Base-by-base conservation (phyloP, 2,329 filamentous ascomycete genomes). In the Aureobasidium uvarum region DNA sequence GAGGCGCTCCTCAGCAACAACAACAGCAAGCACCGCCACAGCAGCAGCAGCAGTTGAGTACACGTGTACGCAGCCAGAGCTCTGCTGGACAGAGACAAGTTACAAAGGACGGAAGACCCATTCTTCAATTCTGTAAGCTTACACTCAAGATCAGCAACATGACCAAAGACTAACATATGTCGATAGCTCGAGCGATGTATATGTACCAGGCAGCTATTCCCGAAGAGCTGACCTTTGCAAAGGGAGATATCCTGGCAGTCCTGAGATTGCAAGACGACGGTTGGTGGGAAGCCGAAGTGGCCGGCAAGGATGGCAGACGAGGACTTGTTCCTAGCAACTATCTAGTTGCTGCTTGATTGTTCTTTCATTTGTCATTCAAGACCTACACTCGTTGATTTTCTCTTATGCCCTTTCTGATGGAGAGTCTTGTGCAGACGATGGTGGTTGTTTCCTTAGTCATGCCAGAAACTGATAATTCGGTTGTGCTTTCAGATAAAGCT, bases 201-300 rank as follows among this genome's bases (percentile, higher is more conserved):
- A 87, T 91, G 81, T 99, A 99, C 77, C 87, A 90, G 73, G 92
- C 95, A 2, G 94, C 92, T 25, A 99, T 99, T 66, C 92, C 94
- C 0, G 95, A 98, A 75, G 96, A 99, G 78, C 81, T 99, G 23
- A 89, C 90, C 16, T 99, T 99, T 77, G 83, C 84, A 54, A 99
- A 99, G 80, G 93, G 93, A 55, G 96, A 99, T 74, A 87, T 94
- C 66, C 82, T 99, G 16, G 92, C 94, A 2, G 88, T 99, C 16
- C 81, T 97, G 54, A 85, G 93, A 67, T 86, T 96, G 72, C 95
- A 99, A 78, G 95, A 99, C 75, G 95, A 99, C 74, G 95, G 95
- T 23, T 99, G 95, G 95, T 99, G 96, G 95, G 95, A 99, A 80
- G 96, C 96, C 14, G 94, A 97, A 77, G 86, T 97, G 46, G 90